Evolutionary conservation across 176 grass and related monocot genomes (phyloP).

Genomic region (Carex scoparia): DNA sequence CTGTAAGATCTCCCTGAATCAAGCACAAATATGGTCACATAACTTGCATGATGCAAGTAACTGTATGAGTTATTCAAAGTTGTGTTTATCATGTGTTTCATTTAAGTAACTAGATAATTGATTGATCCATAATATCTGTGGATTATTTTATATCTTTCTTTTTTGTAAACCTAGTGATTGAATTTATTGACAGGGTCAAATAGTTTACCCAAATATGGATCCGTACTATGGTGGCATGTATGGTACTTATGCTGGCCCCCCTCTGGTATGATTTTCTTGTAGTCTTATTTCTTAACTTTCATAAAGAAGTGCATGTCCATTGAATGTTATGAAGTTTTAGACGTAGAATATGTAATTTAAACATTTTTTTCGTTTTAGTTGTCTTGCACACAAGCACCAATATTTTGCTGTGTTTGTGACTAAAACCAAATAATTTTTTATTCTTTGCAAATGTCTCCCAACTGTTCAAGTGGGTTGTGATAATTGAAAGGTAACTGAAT

Average conservation of each 20-base stretch:
- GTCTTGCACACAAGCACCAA: not conserved
- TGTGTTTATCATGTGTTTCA: not conserved
- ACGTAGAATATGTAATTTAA: not conserved
- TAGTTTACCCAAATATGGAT: slow-evolving; percentile 61
- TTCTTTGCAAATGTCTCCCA: not conserved
- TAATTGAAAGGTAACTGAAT: not conserved
- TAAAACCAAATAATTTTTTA: not conserved
- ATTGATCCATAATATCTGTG: not conserved
- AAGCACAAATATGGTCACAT: not conserved
- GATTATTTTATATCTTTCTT: not conserved
- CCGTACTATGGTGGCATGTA: slow-evolving; percentile 73
- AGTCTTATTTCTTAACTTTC: not conserved
- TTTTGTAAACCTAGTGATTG: not conserved
- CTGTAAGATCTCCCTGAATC: not conserved
- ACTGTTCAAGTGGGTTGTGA: not conserved
- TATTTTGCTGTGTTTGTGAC: not conserved
- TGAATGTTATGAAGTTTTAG: not conserved
- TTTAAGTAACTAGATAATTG: not conserved
- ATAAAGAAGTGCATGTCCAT: not conserved
- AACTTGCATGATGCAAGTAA: not conserved
- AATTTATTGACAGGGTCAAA: slow-evolving; percentile 42
- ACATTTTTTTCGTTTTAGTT: not conserved
- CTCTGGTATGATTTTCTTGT: slow-evolving; percentile 42
- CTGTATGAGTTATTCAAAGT: not conserved
- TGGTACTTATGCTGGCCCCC: slow-evolving; percentile 61